These are phyloP conservation scores for Cordyceps fumosorosea DNA, from an alignment of 2,329 filamentous ascomycete genomes.

Conservation along the genomic window DNA sequence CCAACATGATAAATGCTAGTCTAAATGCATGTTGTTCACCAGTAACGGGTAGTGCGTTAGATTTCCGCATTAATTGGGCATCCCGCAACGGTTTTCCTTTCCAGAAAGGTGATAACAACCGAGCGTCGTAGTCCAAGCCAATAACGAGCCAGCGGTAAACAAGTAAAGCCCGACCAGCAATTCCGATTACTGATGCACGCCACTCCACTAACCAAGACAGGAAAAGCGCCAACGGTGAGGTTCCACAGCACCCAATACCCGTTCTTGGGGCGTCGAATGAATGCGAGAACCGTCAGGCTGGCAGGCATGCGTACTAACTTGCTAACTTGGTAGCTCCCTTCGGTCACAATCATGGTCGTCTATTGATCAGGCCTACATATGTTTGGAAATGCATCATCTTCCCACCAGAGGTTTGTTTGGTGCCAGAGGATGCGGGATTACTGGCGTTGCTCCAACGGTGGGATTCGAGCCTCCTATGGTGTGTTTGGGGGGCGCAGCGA, in stretches of 20 bases:
- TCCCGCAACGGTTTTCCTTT: conserved; percentile 3
- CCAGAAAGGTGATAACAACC: conserved; percentile 5
- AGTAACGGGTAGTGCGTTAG: not conserved
- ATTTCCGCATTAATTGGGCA: not conserved
- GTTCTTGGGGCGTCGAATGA: not conserved
- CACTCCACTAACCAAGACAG: not conserved
- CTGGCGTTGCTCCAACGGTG: not conserved
- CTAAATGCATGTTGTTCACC: not conserved
- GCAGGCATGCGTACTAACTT: not conserved
- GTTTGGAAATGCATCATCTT: not conserved
- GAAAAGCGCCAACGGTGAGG: conserved; percentile 9
- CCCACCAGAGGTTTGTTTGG: not conserved
- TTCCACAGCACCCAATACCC: conserved; percentile 2
- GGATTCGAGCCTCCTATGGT: no score
- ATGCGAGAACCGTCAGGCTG: conserved; percentile 11
- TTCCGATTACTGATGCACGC: conserved; percentile 13
- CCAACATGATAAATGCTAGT: not conserved
- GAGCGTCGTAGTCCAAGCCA: not conserved
- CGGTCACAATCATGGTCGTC: not conserved
- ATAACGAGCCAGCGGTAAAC: not conserved
- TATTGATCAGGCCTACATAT: no score
- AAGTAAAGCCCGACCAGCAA: not conserved
- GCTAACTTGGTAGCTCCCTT: not conserved
- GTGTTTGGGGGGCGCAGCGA: no score
- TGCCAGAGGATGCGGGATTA: not conserved